Base-by-base conservation (phyloP, 306 rosid genomes). In the Mimosa bimucronata region DNA sequence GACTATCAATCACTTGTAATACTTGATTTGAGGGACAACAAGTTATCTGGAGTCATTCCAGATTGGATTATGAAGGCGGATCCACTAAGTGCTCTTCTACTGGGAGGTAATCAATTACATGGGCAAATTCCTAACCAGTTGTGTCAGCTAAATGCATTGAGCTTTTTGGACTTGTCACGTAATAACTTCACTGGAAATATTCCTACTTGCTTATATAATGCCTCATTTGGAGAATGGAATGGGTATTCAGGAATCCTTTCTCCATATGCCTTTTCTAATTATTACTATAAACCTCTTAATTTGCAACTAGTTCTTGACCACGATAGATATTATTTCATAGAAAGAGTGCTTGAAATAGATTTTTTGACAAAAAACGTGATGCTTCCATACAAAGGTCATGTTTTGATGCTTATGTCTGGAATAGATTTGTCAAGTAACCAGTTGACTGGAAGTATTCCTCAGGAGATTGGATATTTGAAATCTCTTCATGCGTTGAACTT, bases 351-450 rank as follows among this genome's bases (percentile, higher is more conserved):
- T 0, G 64, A 52, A 48, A 10, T 66, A 4, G 75, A 66, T 3
- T 80, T 80, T 40, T 7, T 14, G 29, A 65, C 28, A 16, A 48
- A 80, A 12, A 1, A 23, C 6, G 23, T 10, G n/a, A 4, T 19
- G 3, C 41, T 14, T 42, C 13, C 6, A 0, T 74, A 46, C 34
- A 23, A 5, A 6, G 75, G 60, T 6, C 2, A 8, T 10, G 23
- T 65, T 18, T 37, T 80, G 10, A 1, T 7, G 1, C 5, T 21
- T 19, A 73, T 64, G 79, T 40, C 46, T 0, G 79, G 75, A 16
- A 30, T 80, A n/a, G 79, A 74, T 66, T 26, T 81, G 9, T 74
- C 76, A 42, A 2, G 55, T 18, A 81, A 81, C 9, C 2, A 38
- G 1, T 9, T 80, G 1, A 64, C 9, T 1, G 62, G 83, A 7